Percentiles rank a stretch among this genome's conserved stretches.
phyloP scores from a whole-genome alignment of 306 rosid species.

The Vicia sativa region DNA sequence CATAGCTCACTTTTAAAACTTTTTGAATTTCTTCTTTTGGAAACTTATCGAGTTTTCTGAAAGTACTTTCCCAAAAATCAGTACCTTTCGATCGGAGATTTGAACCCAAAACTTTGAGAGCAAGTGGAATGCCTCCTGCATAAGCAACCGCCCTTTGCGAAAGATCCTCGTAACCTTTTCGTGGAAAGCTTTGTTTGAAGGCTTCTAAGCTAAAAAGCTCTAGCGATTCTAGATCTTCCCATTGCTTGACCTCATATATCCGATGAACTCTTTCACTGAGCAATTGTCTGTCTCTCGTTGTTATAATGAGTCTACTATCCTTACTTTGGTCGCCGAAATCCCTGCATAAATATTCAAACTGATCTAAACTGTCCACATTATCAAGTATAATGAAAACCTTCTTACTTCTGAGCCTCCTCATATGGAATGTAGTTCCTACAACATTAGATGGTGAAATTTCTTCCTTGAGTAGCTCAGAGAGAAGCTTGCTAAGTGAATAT shows the following conservation, averaged over 20 bases:
- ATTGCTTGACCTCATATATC: constrained; percentile 12
- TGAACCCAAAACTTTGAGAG: constrained; percentile 37
- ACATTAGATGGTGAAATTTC: background rate
- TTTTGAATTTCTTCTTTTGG: constrained; percentile 4
- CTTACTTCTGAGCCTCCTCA: constrained; percentile 13
- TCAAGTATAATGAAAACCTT: constrained; percentile 36
- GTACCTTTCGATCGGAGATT: background rate
- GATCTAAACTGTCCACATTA: background rate
- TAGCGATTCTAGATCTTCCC: background rate
- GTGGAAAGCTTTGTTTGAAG: background rate
- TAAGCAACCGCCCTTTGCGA: constrained; percentile 6
- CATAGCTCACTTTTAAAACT: constrained; percentile 15
- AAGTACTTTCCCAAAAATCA: constrained; percentile 17
- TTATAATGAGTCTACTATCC: constrained; percentile 28
- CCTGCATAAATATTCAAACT: constrained; percentile 14
- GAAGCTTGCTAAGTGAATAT: constrained; percentile 17
- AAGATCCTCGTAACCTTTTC: constrained; percentile 4
- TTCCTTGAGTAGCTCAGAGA: constrained; percentile 11
- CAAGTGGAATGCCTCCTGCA: constrained; percentile 34
- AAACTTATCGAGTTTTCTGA: background rate
- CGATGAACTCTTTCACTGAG: background rate
- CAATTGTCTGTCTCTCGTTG: constrained; percentile 27
- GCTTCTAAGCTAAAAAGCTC: constrained; percentile 25
- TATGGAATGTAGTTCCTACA: background rate
- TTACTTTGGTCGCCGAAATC: background rate